Base-by-base conservation (phyloP, 2,329 filamentous ascomycete genomes). In the Verticillium klebahnii region DNA sequence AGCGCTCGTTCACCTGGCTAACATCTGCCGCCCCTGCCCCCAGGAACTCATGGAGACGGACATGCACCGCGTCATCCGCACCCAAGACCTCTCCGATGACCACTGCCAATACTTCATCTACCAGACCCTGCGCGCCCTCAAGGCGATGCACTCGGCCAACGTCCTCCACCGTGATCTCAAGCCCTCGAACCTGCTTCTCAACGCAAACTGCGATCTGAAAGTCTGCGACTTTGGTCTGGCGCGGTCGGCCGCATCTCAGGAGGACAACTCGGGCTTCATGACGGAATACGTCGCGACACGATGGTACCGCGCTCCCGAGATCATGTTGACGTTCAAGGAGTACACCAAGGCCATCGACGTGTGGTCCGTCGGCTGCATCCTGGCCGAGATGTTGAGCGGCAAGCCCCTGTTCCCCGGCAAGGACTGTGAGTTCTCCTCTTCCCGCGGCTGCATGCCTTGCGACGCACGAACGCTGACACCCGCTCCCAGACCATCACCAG, bases 21-120 rank as follows among this genome's bases (percentile, higher is more conserved):
- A 71, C 64, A 37, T 8, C n/a, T 15, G 50, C 14, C 23, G 6
- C 19, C 50, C 40, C 65, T 3, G 25, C 50, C 40, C 65, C 2
- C 65, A 96, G 92, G 93, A 97, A 78, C 86, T 99, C 71, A 99
- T 99, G 95, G 95, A 99, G 82, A 99, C 95, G 57, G 95, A 99
- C 73, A 99, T 99, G 95, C 95, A 99, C 78, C 88, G 95, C 68
- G 95, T 99, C 68, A 99, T 99, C 73, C 92, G 95, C 69, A 99
- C 95, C 45, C 95, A 99, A 79, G 95, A 99, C 73, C 87, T 99
- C 56, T 98, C 95, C 40, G 95, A 99, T 77, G 95, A 99, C 76
- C 95, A 99, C 78, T 99, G 95, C 85, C 95, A 99, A 78, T 99
- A 99, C 82, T 99, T 99, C 80, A 99, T 99, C 79, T 99, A 99